Evolutionary conservation across 1,284 basidiomycete species (phyloP).

Genomic region (Gymnopus androsaceus): DNA sequence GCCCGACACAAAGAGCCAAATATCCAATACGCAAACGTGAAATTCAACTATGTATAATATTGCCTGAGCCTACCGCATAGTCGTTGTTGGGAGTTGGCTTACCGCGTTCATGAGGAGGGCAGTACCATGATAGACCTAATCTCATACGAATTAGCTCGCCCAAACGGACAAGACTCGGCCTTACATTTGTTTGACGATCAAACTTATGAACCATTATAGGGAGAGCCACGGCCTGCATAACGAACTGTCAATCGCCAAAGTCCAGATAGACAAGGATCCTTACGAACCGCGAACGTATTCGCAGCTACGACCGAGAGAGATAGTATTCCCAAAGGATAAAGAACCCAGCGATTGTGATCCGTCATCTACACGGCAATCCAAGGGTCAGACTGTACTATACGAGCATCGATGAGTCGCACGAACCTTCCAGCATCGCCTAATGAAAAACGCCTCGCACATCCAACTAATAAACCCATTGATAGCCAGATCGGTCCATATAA

Average conservation of each 20-base stretch:
- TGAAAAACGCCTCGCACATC: slow-evolving; percentile 15
- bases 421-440: slow-evolving; percentile 40
- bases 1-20: slow-evolving; percentile 1
- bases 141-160: neutral
- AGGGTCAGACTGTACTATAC: too few relatives aligned
- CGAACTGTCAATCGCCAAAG: neutral
- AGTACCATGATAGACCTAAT: neutral
- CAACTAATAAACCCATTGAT: slow-evolving; percentile 17
- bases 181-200: slow-evolving; percentile 1
- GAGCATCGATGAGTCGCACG: too few relatives aligned
- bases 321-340: slow-evolving; percentile 33
- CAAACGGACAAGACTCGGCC: neutral
- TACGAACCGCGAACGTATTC: slow-evolving; percentile 41
- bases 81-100: too few relatives aligned
- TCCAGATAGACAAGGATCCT: neutral
- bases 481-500: slow-evolving; percentile 14
- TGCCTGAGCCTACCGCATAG: neutral
- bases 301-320: slow-evolving; percentile 32
- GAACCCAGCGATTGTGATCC: slow-evolving; percentile 37
- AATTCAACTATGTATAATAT: neutral
- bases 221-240: neutral
- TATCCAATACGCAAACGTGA: slow-evolving; percentile 1
- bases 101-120: neutral
- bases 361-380: slow-evolving; percentile 45
- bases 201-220: neutral